Conservation (phyloP, 441 rosid species). For the Omphalea diandra region DNA sequence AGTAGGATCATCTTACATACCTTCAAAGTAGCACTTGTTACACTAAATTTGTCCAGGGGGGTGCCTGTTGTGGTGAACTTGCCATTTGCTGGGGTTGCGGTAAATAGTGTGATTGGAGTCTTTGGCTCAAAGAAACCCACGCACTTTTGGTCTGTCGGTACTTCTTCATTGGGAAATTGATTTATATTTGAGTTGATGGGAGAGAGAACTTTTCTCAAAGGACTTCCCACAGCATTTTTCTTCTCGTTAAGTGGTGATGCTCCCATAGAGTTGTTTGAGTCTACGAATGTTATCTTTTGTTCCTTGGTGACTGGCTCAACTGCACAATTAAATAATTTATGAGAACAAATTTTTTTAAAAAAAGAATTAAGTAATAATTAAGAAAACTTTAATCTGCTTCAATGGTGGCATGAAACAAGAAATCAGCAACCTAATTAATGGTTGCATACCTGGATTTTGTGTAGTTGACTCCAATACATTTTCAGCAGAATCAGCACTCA, state of each 20-base stretch:
- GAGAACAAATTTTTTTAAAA: too few species aligned
- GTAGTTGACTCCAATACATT: constrained; percentile 19
- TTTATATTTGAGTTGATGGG: constrained; percentile 46
- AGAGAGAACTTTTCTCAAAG: constrained; percentile 58
- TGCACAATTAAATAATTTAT: constrained; percentile 9
- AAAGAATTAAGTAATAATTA: neutral
- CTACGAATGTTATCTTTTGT: constrained; percentile 4
- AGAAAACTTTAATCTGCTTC: neutral
- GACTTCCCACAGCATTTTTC: constrained; percentile 33
- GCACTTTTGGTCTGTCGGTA: constrained; percentile 11
- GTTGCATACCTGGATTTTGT: constrained; percentile 35
- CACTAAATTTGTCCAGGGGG: constrained; percentile 54
- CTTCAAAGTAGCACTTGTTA: constrained; percentile 60
- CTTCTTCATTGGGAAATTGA: constrained; percentile 28
- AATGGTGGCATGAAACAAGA: neutral
- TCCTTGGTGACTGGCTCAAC: constrained; percentile 29
- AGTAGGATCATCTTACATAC: constrained; percentile 27
- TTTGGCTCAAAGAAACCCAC: constrained; percentile 33
- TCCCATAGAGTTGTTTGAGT: neutral
- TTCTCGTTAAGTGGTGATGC: constrained; percentile 28
- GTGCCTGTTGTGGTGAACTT: constrained; percentile 35
- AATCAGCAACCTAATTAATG: neutral
- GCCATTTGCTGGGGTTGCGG: constrained; percentile 22
- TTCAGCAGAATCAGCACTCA: constrained; percentile 19
- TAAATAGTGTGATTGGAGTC: constrained; percentile 50